These are phyloP conservation scores for Sclerotinia nivalis DNA, from an alignment of 2,329 filamentous ascomycete genomes.

Conservation along the genomic window DNA sequence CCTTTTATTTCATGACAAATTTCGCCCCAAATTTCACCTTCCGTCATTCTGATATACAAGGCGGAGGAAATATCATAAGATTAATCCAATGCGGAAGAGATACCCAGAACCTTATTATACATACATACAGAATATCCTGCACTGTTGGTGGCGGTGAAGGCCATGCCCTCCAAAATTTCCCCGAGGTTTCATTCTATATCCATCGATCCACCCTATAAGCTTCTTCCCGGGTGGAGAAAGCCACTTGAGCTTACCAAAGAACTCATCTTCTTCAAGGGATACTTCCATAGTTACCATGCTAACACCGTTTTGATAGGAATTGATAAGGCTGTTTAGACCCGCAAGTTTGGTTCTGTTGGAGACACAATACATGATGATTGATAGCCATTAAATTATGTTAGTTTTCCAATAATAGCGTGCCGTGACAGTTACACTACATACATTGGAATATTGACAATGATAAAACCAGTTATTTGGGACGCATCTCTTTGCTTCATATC, in stretches of 20 bases:
- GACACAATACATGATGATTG: too few relatives aligned
- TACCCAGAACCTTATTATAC: not conserved
- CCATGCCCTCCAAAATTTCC: not conserved
- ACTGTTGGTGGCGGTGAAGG: slow-evolving; percentile 7
- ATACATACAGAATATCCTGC: too few relatives aligned
- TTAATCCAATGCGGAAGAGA: not conserved
- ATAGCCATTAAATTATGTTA: too few relatives aligned
- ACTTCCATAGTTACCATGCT: not conserved
- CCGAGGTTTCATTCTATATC: slow-evolving; percentile 7
- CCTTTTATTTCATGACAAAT: too few relatives aligned
- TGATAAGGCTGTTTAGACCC: slow-evolving; percentile 12
- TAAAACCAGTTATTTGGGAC: not conserved
- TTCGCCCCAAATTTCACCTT: too few relatives aligned
- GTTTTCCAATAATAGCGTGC: too few relatives aligned
- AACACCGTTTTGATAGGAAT: not conserved
- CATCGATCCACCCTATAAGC: slow-evolving; percentile 1
- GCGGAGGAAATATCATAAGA: not conserved
- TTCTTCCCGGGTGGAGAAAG: not conserved
- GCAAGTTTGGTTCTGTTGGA: slow-evolving; percentile 4
- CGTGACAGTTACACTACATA: not conserved
- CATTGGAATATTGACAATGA: not conserved
- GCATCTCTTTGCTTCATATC: not conserved
- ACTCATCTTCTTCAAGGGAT: not conserved
- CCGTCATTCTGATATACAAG: too few relatives aligned
- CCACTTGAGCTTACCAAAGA: not conserved